Evolutionary conservation across 78 protist genomes (phyloP), one percentile per base, ranked within the genome.

Genomic region (Protostelium mycophagum): DNA sequence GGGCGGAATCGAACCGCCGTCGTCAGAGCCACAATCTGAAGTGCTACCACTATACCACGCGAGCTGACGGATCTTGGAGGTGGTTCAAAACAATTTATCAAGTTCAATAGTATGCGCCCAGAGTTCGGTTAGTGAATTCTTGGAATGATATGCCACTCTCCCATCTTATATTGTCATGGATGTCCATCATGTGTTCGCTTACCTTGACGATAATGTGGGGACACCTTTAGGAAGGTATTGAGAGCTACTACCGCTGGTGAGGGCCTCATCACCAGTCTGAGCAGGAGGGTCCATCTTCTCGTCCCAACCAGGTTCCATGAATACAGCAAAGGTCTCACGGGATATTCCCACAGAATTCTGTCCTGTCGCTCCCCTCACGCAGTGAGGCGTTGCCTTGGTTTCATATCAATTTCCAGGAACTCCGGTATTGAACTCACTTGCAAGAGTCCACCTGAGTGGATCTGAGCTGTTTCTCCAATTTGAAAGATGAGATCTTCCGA

Each of bases 401-500:
- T 5, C 5, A 85, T 16, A 16, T 93, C 83, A 93, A 89, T 23
- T 92, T 92, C n/a, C 87, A 86, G 95, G 28, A 93, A 92, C 1
- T 91, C 95, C 34, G 87, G 91, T 90, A 5, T 25, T 5, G 91
- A 92, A 25, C 90, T 93, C 38, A 91, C 95, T 35, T 91, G 85
- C 16, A 93, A 63, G 36, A 93, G 39, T 36, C 95, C 95, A 85
- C 95, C 95, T 73, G 95, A 89, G 87, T 90, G 93, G 39, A 93
- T 88, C 87, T 93, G 95, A 34, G 95, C 90, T 28, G 92, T 90
- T 63, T 93, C 95, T 39, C 95, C 95, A 35, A 93, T 93, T 85
- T 93, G 95, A 84, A 88, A 93, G 90, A 91, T 91, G 31, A 93
- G 63, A 83, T 91, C 90, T 36, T 87, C 91, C 35, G 88, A 87